Evolutionary conservation across 495 filamentous ascomycete genomes (phyloP).

Genomic region (Trypethelium eluteriae): DNA sequence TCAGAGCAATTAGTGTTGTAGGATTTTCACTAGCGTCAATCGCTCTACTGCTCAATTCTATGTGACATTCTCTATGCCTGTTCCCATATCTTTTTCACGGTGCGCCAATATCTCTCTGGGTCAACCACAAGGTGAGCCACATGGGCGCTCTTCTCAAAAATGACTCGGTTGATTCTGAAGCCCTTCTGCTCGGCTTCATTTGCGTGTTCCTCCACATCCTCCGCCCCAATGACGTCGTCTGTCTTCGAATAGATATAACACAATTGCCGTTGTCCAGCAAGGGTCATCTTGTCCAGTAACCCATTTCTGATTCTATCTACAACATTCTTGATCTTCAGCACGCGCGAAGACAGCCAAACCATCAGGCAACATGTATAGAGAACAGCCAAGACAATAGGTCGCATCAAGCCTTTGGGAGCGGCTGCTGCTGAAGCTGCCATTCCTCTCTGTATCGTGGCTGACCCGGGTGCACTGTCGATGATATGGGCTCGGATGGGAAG

Average conservation of each 20-base stretch:
- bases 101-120: neutral
- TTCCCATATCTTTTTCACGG: neutral
- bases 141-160: slow-evolving; percentile 8
- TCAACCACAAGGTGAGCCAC: neutral
- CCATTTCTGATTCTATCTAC: slow-evolving; percentile 9
- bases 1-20: too few species aligned
- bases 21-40: neutral
- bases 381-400: neutral
- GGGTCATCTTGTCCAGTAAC: neutral
- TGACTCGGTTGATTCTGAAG: neutral
- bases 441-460: neutral
- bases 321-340: neutral
- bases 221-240: neutral
- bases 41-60: neutral
- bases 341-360: neutral
- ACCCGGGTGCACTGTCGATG: neutral
- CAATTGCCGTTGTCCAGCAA: neutral
- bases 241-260: slow-evolving; percentile 4
- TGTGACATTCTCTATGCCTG: neutral
- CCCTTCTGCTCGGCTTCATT: slow-evolving; percentile 2
- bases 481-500: slow-evolving; percentile 3
- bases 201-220: slow-evolving; percentile 5
- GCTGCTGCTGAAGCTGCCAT: slow-evolving; percentile 9
- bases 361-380: neutral
- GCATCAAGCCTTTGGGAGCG: slow-evolving; percentile 1